Conservation (phyloP, 768 basidiomycete species). For the Lactifluus rugatus region DNA sequence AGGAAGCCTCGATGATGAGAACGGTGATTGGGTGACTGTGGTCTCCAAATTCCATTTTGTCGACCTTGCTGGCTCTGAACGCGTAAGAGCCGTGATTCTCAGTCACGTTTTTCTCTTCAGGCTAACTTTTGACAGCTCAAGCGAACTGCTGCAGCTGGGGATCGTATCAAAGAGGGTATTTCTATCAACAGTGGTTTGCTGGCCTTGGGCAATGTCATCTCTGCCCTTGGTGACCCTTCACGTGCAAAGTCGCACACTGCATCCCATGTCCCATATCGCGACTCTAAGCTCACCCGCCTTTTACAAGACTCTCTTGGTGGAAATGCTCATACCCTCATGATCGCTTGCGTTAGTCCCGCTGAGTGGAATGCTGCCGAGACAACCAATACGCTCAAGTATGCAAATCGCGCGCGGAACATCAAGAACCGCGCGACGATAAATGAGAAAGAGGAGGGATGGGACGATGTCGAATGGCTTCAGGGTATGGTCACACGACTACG, state of each 20-base stretch:
- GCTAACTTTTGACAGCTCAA: conserved; percentile 53
- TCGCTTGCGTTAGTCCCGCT: conserved; percentile 92
- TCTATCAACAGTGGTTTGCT: conserved; percentile 96
- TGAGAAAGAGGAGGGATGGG: conserved; percentile 97
- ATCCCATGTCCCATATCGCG: conserved; percentile 92
- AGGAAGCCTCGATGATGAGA: conserved; percentile 43
- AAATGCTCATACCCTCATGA: conserved; percentile 97
- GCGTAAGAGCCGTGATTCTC: conserved; percentile 41
- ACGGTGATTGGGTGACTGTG: conserved; percentile 81
- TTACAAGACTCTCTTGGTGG: conserved; percentile 96
- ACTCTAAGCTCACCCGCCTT: conserved; percentile 94
- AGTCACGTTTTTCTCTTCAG: background rate
- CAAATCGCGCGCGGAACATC: conserved; percentile 94
- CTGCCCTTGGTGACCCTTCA: conserved; percentile 89
- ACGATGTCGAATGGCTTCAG: conserved; percentile 95
- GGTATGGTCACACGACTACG: conserved; percentile 74
- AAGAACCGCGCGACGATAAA: conserved; percentile 89
- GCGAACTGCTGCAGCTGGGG: conserved; percentile 90
- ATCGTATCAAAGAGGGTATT: conserved; percentile 97
- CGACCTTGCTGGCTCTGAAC: conserved; percentile 92
- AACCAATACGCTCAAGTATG: conserved; percentile 91
- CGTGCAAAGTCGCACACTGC: conserved; percentile 76
- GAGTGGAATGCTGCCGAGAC: conserved; percentile 96
- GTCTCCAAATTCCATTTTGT: conserved; percentile 98
- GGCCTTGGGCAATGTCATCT: conserved; percentile 97